phyloP scores from a whole-genome alignment of 306 rosid genomes.

The Medicago ruthenica region DNA sequence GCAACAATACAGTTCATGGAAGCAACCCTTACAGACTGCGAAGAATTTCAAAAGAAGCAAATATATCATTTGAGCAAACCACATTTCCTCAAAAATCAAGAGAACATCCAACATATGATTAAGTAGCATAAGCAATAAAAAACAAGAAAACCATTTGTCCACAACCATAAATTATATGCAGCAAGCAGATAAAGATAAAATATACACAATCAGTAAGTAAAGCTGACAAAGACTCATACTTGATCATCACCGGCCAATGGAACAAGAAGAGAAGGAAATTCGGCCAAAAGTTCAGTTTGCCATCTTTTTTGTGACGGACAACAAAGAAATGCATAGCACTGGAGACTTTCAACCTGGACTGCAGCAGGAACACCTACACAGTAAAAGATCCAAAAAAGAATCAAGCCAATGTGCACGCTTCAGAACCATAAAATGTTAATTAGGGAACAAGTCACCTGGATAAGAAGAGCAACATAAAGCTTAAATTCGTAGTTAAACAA shows the following conservation, averaged over 20 bases:
- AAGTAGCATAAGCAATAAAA: constrained; percentile 5
- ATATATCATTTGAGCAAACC: constrained; percentile 23
- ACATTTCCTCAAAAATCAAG: constrained; percentile 14
- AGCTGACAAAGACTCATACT: constrained; percentile 49
- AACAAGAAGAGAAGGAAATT: constrained; percentile 83
- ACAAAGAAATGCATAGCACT: constrained; percentile 73
- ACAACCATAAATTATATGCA: neutral
- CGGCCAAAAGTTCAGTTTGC: constrained; percentile 66
- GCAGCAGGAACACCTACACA: constrained; percentile 73
- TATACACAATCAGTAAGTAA: neutral
- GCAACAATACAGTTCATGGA: constrained; percentile 78
- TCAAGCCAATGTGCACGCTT: constrained; percentile 17
- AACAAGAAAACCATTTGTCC: constrained; percentile 12
- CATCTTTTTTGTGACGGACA: constrained; percentile 61
- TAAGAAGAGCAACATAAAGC: neutral
- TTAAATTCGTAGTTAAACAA: neutral
- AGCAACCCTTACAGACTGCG: constrained; percentile 70
- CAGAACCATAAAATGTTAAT: constrained; percentile 8
- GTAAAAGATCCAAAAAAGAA: constrained; percentile 37
- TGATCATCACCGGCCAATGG: constrained; percentile 72
- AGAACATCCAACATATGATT: constrained; percentile 12
- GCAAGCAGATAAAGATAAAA: constrained; percentile 21
- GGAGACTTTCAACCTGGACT: constrained; percentile 88
- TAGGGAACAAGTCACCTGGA: neutral
- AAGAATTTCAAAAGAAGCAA: constrained; percentile 31